These are phyloP conservation scores for Haplosporangium gracile DNA, from an alignment of 192 early-diverging fungal species.

Conservation along the genomic window DNA sequence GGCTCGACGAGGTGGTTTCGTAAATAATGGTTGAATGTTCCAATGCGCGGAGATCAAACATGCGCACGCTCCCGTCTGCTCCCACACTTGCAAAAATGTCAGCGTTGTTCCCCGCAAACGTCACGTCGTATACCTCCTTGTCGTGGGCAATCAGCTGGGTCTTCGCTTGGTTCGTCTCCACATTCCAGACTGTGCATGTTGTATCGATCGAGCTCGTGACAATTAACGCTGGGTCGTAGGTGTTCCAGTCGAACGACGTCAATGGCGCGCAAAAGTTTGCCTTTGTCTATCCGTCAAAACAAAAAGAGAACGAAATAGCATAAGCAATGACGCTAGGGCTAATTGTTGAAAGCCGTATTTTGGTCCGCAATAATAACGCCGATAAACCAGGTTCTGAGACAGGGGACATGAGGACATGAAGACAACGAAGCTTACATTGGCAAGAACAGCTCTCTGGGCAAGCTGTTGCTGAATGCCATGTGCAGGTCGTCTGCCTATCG, in stretches of 20 bases:
- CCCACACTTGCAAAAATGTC: slow-evolving; percentile 98
- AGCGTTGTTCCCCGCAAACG: slow-evolving; percentile 84
- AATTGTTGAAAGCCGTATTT: neutral
- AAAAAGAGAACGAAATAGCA: neutral
- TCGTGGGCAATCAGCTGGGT: slow-evolving; percentile 99
- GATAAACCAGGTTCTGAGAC: neutral
- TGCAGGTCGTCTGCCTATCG: slow-evolving; percentile 56
- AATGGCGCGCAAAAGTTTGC: slow-evolving; percentile 90
- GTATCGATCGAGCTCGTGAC: slow-evolving; percentile 98
- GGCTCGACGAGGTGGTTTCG: slow-evolving; percentile 75
- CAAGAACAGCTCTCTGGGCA: slow-evolving; percentile 64
- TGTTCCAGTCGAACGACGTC: slow-evolving; percentile 99
- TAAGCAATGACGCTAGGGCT: neutral
- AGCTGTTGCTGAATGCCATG: slow-evolving; percentile 53
- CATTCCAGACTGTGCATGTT: slow-evolving; percentile 99
- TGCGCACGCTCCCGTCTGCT: slow-evolving; percentile 96
- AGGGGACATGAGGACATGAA: neutral
- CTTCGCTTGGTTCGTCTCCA: slow-evolving; percentile 96
- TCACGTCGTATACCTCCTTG: slow-evolving; percentile 98
- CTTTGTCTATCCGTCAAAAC: slow-evolving; percentile 54
- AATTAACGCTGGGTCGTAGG: slow-evolving; percentile 83
- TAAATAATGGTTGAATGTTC: slow-evolving; percentile 99
- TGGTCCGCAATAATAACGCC: neutral
- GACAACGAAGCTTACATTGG: slow-evolving; percentile 63
- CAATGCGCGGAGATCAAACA: slow-evolving; percentile 96